A percentile compares a stretch with the other conserved stretches of the same genome.
Evolutionary conservation across 2,329 filamentous ascomycete genomes (phyloP).

Genomic region (Scytalidium sp.): DNA sequence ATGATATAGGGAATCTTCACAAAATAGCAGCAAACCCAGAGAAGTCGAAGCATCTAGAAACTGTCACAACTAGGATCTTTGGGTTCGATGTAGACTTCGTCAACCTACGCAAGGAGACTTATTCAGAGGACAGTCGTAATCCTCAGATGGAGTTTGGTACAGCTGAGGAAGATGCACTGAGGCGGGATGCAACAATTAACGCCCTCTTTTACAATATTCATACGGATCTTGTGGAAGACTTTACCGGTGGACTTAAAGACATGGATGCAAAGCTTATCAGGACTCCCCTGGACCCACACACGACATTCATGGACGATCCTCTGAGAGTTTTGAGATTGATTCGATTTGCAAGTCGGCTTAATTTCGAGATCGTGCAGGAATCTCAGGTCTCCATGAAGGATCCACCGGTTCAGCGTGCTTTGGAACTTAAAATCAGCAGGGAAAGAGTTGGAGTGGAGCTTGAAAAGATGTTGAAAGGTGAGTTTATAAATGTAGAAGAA

Average conservation of each 20-base stretch:
- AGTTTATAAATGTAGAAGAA: constrained; percentile 7
- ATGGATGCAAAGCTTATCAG: constrained; percentile 71
- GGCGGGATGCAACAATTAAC: constrained; percentile 91
- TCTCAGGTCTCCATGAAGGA: constrained; percentile 75
- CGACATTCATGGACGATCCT: constrained; percentile 94
- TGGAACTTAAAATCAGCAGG: constrained; percentile 87
- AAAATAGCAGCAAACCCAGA: constrained; percentile 91
- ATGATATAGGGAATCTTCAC: constrained; percentile 72
- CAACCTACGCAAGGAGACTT: constrained; percentile 89
- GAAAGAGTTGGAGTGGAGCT: constrained; percentile 86
- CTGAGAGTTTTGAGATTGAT: constrained; percentile 83
- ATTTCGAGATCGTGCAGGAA: constrained; percentile 71
- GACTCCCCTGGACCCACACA: constrained; percentile 81
- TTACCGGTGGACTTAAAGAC: constrained; percentile 75
- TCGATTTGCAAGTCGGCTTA: constrained; percentile 82
- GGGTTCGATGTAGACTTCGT: constrained; percentile 91
- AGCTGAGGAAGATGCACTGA: constrained; percentile 81
- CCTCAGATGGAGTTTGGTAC: constrained; percentile 93
- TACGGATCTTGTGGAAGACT: constrained; percentile 76
- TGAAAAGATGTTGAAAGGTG: constrained; percentile 85
- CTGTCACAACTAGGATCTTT: constrained; percentile 80
- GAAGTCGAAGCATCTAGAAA: constrained; percentile 95
- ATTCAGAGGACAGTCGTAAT: constrained; percentile 83
- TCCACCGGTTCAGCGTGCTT: constrained; percentile 69
- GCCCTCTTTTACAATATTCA: constrained; percentile 94